Percentiles rank a stretch among this genome's conserved stretches.
Conservation (phyloP, 208 protist species). For the Crithidia fasciculata region DNA sequence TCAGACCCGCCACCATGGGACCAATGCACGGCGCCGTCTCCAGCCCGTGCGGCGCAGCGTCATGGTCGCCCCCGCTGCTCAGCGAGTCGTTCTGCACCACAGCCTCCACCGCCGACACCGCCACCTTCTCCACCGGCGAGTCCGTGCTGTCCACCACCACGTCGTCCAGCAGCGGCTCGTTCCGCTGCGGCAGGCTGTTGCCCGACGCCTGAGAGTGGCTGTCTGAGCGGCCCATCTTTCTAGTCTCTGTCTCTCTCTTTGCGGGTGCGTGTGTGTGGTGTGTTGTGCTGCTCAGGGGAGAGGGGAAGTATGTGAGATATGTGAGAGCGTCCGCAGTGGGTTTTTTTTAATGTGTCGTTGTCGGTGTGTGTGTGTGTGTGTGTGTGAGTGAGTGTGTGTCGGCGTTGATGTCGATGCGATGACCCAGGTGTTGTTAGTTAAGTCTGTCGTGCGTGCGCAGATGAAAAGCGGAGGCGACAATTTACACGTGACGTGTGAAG, state of each 20-base stretch:
- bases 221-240: not conserved
- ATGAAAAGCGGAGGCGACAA: too few species aligned
- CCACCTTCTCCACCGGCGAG: not conserved
- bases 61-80: not conserved
- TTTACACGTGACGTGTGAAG: too few species aligned
- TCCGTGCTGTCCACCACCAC: not conserved
- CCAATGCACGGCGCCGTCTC: conserved; percentile 5
- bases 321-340: too few species aligned
- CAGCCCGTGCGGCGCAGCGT: not conserved
- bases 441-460: too few species aligned
- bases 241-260: not conserved
- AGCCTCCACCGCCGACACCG: not conserved
- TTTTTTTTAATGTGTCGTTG: too few species aligned
- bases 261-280: not conserved
- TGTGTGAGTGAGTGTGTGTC: too few species aligned
- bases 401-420: too few species aligned
- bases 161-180: conserved; percentile 2
- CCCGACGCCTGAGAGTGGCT: conserved; percentile 4
- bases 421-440: too few species aligned
- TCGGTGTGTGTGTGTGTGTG: too few species aligned
- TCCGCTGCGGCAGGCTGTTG: conserved; percentile 5
- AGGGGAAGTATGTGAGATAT: too few species aligned
- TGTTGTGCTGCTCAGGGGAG: not conserved
- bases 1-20: not conserved
- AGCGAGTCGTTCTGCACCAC: conserved; percentile 6